Percentiles rank a stretch among this genome's conserved stretches.
phyloP scores from a whole-genome alignment of 2,329 filamentous ascomycete species.

The Orbilia blumenaviensis region DNA sequence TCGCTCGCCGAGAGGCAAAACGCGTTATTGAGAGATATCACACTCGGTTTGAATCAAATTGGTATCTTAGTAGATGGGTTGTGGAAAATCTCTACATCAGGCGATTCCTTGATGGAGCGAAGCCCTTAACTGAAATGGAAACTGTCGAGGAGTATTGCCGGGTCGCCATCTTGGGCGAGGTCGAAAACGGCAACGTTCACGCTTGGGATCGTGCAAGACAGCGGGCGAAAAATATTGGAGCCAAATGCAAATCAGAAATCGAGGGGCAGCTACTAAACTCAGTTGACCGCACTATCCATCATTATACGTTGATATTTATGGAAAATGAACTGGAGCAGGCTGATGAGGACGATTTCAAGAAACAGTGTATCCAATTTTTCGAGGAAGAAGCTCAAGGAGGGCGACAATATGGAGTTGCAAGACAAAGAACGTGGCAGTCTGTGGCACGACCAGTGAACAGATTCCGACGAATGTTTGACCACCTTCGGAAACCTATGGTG shows the following conservation, averaged over 20 bases:
- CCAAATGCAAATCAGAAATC: background rate
- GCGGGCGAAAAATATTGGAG: background rate
- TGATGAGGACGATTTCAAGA: background rate
- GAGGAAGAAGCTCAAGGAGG: background rate
- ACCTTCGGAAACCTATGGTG: background rate
- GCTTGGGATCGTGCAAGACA: background rate
- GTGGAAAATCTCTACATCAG: background rate
- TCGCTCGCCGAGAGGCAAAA: background rate
- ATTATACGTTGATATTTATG: background rate
- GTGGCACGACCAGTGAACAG: background rate
- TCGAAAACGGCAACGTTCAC: background rate
- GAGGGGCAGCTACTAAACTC: background rate
- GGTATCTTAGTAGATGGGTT: background rate
- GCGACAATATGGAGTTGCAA: background rate
- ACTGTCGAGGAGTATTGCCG: background rate
- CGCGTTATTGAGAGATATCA: background rate
- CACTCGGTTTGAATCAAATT: background rate
- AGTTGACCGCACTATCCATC: background rate
- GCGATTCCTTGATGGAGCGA: background rate
- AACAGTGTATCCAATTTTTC: background rate
- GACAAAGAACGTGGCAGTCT: background rate
- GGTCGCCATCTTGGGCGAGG: background rate
- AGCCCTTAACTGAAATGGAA: background rate
- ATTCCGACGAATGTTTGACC: background rate
- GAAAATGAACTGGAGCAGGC: background rate